Evolutionary conservation across 352 stramenopile species (phyloP), one percentile per base, ranked within the genome.

Genomic region (Pythium sukuiense): DNA sequence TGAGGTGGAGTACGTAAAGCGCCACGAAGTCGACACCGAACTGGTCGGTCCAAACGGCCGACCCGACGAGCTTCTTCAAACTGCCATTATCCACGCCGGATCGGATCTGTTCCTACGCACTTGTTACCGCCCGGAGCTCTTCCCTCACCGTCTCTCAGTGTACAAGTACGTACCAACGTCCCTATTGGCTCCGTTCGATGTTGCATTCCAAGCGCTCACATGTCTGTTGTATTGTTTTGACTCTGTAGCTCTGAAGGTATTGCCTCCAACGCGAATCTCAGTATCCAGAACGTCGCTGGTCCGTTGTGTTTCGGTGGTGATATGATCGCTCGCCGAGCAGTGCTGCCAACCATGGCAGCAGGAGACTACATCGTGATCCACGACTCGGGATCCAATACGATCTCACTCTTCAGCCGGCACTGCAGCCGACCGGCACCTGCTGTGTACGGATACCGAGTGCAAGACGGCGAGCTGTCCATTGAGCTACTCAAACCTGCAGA

Each of bases 291-390:
- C 56, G 84, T 98, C 53, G 93, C 89, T 16, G 93, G 93, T 0
- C 93, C 93, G 1, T 70, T 98, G 27, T 98, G 93, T 65, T 98
- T 98, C 50, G 84, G 88, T 7, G 93, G 92, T 3, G 93, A 98
- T 65, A 71, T 98, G 39, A 78, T 97, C 35, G 89, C 79, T n/a
- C 79, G 76, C 12, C 62, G 76, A 27, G 70, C 90, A 18, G 53
- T 65, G 45, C 50, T 96, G 55, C 85, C 88, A 27, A 79, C 69
- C 9, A 89, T 95, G 63, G 63, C 73, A 8, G 75, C 77, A 3
- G 83, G 84, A 6, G 87, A 97, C 70, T 94, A 90, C 46, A 77
- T 97, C 41, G 86, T 97, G 26, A 79, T 97, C 46, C 82, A 94
- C 52, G 91, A 97, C 66, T 80, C 87, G 26, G 91, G 91, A 55